Base-by-base conservation (phyloP, 1,284 basidiomycete genomes). In the Coniferiporia sulphurascens region DNA sequence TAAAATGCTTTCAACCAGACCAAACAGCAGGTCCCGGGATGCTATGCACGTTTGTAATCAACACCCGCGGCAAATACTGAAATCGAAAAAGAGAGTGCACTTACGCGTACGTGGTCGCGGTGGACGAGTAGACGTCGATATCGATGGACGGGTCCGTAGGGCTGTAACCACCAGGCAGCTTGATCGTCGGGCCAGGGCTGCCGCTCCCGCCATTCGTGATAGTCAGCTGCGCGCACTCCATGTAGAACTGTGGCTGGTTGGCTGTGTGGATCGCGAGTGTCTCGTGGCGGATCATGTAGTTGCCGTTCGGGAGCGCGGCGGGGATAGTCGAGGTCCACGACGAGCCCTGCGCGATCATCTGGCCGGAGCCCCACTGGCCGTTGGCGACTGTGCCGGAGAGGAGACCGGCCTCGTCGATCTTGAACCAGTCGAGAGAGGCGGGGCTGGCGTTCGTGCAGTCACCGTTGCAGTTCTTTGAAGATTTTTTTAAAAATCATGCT, bases 301-400 rank as follows among this genome's bases (percentile, higher is more conserved):
- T 72, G 22, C 80, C 81, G 49, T 69, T 76, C 15, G 80, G 79
- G 21, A 82, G 76, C 8, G 76, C 73, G 32, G 67, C 65, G 1
- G 81, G 82, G 67, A 84, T 80, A 4, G 78, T n/a, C 19, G 77
- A 76, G 1, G 81, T 83, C 82, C 81, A 83, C 45, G 74, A 74
- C 56, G 74, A 77, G 71, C 82, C 82, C 21, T 81, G 69, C 49
- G 67, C 72, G 60, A 83, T 79, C 78, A 83, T 80, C 64, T 76
- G 63, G 4, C 81, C 81, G 36, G 69, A 67, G 45, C 72, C 81
- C 82, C 82, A 84, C 49, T 65, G 65, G 9, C 82, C 82, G 52
- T 68, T 65, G 52, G 58, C 73, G 51, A 82, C 71, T 3, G 80
- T 81, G 1, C 82, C 81, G 55, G 70, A 76, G 48, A 83, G 67